phyloP scores from a whole-genome alignment of 2,329 filamentous ascomycete species.

The Colletotrichum horii region DNA sequence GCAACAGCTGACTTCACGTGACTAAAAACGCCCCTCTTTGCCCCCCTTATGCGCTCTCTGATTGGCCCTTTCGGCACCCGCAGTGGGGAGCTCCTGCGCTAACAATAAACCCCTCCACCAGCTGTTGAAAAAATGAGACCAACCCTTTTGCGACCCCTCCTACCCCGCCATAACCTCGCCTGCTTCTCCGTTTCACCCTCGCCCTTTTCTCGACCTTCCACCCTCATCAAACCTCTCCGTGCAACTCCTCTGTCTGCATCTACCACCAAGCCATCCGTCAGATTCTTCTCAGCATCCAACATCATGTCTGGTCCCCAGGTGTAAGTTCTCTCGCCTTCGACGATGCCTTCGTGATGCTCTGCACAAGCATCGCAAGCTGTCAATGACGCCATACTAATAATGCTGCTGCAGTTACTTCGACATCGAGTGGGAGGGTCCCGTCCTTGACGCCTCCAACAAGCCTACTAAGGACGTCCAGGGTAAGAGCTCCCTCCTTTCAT shows the following conservation, averaged over 20 bases:
- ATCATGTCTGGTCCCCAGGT: conserved; percentile 75
- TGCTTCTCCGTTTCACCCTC: conserved; percentile 26
- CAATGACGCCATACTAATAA: conserved; percentile 23
- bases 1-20: conserved; percentile 20
- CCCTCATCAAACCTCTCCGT: conserved; percentile 23
- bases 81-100: conserved; percentile 24
- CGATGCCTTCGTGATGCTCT: not conserved
- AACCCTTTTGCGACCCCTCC: conserved; percentile 26
- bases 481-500: conserved; percentile 46
- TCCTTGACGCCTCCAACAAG: conserved; percentile 64
- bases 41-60: not conserved
- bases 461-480: conserved; percentile 62
- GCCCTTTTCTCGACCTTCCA: conserved; percentile 27
- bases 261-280: conserved; percentile 30
- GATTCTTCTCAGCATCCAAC: conserved; percentile 64
- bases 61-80: conserved; percentile 13
- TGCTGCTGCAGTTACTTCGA: conserved; percentile 68
- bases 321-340: conserved; percentile 51
- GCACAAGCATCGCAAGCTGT: not conserved
- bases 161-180: conserved; percentile 26
- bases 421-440: conserved; percentile 73
- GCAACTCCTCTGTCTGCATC: conserved; percentile 22
- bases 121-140: conserved; percentile 27
- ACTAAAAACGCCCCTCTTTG: not conserved
- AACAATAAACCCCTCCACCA: conserved; percentile 25